Base-by-base conservation (phyloP, 1,284 basidiomycete species). In the Sutorius eximius region DNA sequence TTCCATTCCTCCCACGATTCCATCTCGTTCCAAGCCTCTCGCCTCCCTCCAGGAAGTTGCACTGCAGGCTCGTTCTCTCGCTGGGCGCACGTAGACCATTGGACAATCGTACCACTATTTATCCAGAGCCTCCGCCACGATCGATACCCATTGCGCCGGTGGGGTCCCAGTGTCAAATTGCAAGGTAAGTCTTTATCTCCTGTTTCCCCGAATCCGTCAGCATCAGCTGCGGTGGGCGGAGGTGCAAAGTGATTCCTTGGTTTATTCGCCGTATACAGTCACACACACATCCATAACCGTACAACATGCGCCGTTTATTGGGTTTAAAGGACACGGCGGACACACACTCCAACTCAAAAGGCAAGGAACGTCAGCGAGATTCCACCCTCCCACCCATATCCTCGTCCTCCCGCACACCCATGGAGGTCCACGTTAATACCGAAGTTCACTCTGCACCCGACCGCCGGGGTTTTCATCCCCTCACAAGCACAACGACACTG, bases 371-470 rank as follows among this genome's bases (percentile, higher is more conserved):
- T 43, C 65, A 57, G 33, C 52, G 32, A 45, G 57, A 59, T 44
- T 43, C 55, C 32, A 38, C 51, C 12, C 49, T 52, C 24, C 0
- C 50, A 7, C 13, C 60, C 22, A n/a, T 53, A 10, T 37, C 62
- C 15, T 36, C 48, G 18, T 45, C 61, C 41, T 49, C 50, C 29
- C 36, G 12, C 20, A 22, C 47, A 3, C 52, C 50, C 36, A 64
- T 72, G 64, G 57, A 70, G 36, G 68, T 72, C 22, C 62, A 58
- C 11, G 56, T 71, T 38, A 59, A 52, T 52, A 69, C 68, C 2
- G 69, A 72, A 36, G 48, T 71, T 42, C 65, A 60, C 40, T 69
- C 68, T 16, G 48, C 49, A 16, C 55, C 52, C 10, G 60, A 67
- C 44, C 57, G 6, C 30, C 47, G 49, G 32, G 51, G 47, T 34